Base-by-base conservation (phyloP, 805 yeast species). In the Kodamaea leandrae region DNA sequence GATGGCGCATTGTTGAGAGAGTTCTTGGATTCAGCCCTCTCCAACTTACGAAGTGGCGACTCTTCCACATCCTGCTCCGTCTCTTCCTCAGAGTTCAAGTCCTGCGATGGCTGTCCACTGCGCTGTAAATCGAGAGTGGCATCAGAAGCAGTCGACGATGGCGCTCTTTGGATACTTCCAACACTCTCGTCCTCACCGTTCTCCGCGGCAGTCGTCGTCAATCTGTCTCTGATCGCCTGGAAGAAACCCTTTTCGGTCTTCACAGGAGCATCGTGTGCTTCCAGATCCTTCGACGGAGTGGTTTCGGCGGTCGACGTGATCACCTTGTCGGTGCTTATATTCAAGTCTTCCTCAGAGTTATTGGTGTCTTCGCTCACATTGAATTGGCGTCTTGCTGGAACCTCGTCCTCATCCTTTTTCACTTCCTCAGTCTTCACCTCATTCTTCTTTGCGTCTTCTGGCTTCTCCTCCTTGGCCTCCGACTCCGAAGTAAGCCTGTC, bases 191-290 rank as follows among this genome's bases (percentile, higher is more conserved):
- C 23, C 12, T 35, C 29, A 6, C 26, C 40, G 12, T 18, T 36
- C n/a, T 38, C 45, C 24, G 36, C 10, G 5, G 36, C 42, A 16
- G 28, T 44, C 16, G 47, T 38, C 1, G 59, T 47, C 29, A 63
- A 55, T 36, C 61, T 52, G 23, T 63, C 64, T 30, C 60, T 58
- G 39, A 66, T 53, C 21, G 62, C 51, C 47, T 63, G 71, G 51
- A 64, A 64, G 12, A 66, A 47, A 13, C 68, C 64, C 42, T 53
- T 60, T 7, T 46, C 49, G n/a, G 37, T n/a, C 29, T 48, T 44
- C 6, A 39, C 46, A 3, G 50, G 48, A 13, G 39, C 33, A 23
- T 43, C 40, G 16, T 34, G 41, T 12, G 43, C 41, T 10, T 43
- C 49, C 13, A 24, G 40, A 18, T 54, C 62, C 33, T 55, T 55